Base-by-base conservation (phyloP, 345 rosid genomes). In the Acer campestre region DNA sequence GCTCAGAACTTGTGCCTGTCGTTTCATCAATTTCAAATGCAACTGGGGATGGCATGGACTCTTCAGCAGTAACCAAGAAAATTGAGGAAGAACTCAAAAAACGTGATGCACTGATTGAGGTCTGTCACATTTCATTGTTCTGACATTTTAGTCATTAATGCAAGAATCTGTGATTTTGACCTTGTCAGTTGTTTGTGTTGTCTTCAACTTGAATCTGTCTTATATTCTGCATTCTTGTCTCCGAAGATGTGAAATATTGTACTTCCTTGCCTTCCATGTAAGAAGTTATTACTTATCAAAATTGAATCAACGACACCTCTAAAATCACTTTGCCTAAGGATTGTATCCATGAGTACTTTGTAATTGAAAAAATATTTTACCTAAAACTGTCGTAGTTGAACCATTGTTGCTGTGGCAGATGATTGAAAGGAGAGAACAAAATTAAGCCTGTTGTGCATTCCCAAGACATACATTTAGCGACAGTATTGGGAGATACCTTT, bases 1-100 rank as follows among this genome's bases (percentile, higher is more conserved):
- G 74, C 74, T 71, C 84, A 77, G 89, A 86, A 68, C 66, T 86
- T 59, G 86, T 78, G 59, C 75, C 77, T 75, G 87, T 78, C 65
- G 75, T 65, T 73, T n/a, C n/a, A n/a, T n/a, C n/a, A n/a, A n/a
- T n/a, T n/a, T 79, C 93, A 6, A 89, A 81, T 75, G 75, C 80
- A 63, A 75, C 76, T 68, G 90, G 75, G 20, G 87, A 89, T 87
- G 78, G 80, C 76, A 70, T 69, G 73, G 92, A 94, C 81, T 89
- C 98, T 86, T 90, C 97, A 27, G 80, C 81, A 27, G 95, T 94
- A 58, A 91, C 94, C 80, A 94, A 88, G 88, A 96, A 92, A 85
- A 97, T 96, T 72, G 99, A 96, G 82, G 99, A 96, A 81, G 99
- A 96, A 84, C 93, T 96, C 56, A 96, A 92, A 84, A 96, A 94